phyloP scores from a whole-genome alignment of 2,329 filamentous ascomycete genomes.

The Apiospora koreana region DNA sequence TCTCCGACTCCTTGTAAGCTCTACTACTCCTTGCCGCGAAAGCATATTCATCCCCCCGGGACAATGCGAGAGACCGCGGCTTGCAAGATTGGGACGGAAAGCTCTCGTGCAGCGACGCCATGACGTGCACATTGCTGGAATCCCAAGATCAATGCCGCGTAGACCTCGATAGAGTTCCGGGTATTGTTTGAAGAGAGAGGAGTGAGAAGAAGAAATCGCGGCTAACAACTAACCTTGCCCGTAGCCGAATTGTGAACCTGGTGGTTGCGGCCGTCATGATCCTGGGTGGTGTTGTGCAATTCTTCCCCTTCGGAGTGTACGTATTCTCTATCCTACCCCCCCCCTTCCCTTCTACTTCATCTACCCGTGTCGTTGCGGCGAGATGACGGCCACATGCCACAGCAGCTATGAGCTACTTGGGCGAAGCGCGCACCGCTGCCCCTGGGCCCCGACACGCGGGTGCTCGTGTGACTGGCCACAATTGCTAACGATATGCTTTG shows the following conservation, averaged over 20 bases:
- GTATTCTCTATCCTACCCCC: constrained; percentile 31
- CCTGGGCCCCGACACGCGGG: neutral
- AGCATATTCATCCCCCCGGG: neutral
- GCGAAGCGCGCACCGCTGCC: neutral
- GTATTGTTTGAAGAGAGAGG: neutral
- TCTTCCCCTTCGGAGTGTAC: constrained; percentile 64
- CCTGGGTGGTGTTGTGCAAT: constrained; percentile 76
- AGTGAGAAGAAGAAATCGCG: neutral
- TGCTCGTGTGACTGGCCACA: neutral
- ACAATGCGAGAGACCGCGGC: neutral
- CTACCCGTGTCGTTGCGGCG: neutral
- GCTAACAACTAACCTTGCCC: constrained; percentile 24
- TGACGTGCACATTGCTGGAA: constrained; percentile 22
- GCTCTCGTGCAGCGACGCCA: constrained; percentile 29
- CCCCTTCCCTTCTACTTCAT: constrained; percentile 40
- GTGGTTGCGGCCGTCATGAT: constrained; percentile 84
- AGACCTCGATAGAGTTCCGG: neutral
- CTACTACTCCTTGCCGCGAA: neutral
- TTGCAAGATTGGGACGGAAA: neutral
- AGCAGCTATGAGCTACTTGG: no score
- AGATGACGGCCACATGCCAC: neutral
- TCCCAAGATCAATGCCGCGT: neutral
- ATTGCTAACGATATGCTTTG: neutral
- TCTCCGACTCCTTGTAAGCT: constrained; percentile 87
- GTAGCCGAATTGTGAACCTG: constrained; percentile 92